phyloP scores from a whole-genome alignment of 2,329 filamentous ascomycete genomes.

The Diaporthe citri region DNA sequence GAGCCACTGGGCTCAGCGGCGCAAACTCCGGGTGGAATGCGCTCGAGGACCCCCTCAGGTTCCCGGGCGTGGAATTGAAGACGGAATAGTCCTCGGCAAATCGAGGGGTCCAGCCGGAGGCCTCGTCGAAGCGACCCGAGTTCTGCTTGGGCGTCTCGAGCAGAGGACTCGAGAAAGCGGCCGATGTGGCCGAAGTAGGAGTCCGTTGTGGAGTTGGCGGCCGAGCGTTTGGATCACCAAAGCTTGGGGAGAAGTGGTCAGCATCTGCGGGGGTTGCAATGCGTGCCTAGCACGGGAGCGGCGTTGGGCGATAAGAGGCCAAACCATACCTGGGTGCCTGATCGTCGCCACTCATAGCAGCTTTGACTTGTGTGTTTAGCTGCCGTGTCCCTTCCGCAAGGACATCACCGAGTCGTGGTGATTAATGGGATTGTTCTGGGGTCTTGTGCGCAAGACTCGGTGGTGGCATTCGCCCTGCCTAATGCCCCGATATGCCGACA shows the following conservation, averaged over 20 bases:
- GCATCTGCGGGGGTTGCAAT: conserved; percentile 45
- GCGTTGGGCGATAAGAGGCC: conserved; percentile 32
- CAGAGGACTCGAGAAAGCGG: conserved; percentile 65
- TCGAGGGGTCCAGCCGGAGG: conserved; percentile 69
- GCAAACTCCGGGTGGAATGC: conserved; percentile 59
- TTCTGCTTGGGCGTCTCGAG: conserved; percentile 69
- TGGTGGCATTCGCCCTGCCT: conserved; percentile 26
- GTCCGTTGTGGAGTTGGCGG: conserved; percentile 71
- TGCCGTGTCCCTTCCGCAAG: conserved; percentile 14
- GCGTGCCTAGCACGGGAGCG: conserved; percentile 26
- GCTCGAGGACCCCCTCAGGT: conserved; percentile 59
- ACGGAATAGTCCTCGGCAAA: conserved; percentile 76
- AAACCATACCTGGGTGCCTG: conserved; percentile 61
- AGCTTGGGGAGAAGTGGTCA: conserved; percentile 61
- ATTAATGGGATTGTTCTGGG: conserved; percentile 10
- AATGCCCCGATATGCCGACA: conserved; percentile 31
- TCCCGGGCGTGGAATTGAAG: conserved; percentile 74
- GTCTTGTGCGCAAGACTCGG: neutral
- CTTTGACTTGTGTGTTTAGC: conserved; percentile 40
- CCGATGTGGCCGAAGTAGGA: conserved; percentile 64
- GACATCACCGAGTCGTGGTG: conserved; percentile 35
- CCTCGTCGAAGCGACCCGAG: conserved; percentile 57
- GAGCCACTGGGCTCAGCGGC: conserved; percentile 52
- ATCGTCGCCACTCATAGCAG: conserved; percentile 73
- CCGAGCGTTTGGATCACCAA: conserved; percentile 73